Evolutionary conservation across 345 rosid species (phyloP), one percentile per base, ranked within the genome.

Genomic region (Eucalyptus curtisii): DNA sequence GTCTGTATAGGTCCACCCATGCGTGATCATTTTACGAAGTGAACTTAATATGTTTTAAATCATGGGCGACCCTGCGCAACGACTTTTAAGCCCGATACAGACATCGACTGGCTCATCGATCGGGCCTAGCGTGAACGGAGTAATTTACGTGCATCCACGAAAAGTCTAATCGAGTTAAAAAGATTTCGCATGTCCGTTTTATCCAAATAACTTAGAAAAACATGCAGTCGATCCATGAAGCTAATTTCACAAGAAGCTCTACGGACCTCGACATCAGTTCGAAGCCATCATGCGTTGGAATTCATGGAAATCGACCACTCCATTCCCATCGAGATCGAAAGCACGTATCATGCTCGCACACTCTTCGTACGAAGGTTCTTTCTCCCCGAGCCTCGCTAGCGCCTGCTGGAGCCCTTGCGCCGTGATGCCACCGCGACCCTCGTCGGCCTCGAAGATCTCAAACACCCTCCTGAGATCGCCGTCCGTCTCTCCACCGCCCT

Each of bases 281-380:
- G 82, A 86, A 71, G 90, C 44, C 93, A 92, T 92, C 93, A 92
- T 92, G 30, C 71, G 89, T 42, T 89, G 91, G 81, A 92, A 92
- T 68, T 92, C 93, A 19, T 92, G 87, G 66, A 91, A 89, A 88
- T 92, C 93, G 11, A 91, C 86, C 57, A 91, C 92, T 52, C 93
- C 94, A 50, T 92, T 89, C 45, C 93, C 93, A 86, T 92, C 94
- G 10, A 90, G 87, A 88, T 92, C 92, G 61, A 87, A 91, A 5
- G 84, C 89, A 20, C 66, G 89, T 10, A 92, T 92, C 93, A 90
- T 91, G 48, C 87, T 86, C 55, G 47, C 89, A 25, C 92, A 90
- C 30, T 92, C 92, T 20, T 92, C 91, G 8, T 86, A 47, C 20
- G 94, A 88, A 20, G 44, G 47, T 68, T 89, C 88, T 14, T 13